Evolutionary conservation across 371 early-diverging fungal species (phyloP).

Genomic region (Mortierella sp.): DNA sequence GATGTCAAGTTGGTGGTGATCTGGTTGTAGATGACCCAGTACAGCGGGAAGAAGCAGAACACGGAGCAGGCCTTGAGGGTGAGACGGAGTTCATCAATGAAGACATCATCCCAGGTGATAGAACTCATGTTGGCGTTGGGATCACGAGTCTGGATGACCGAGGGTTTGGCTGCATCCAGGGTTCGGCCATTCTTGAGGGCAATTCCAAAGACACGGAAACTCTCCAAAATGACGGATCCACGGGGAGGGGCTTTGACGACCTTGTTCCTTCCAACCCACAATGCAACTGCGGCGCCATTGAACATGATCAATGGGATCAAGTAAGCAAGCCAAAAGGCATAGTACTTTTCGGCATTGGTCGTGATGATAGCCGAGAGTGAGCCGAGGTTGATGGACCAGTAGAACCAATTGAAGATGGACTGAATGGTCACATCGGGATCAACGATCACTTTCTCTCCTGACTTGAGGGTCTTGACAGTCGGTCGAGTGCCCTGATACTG

Average conservation of each 20-base stretch:
- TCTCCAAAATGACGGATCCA: constrained; percentile 57
- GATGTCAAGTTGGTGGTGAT: constrained; percentile 80
- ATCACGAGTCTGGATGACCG: constrained; percentile 25
- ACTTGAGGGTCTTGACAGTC: constrained; percentile 37
- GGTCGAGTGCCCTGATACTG: constrained; percentile 59
- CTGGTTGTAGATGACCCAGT: constrained; percentile 82
- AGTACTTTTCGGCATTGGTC: constrained; percentile 47
- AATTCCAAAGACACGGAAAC: constrained; percentile 33
- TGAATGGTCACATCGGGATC: constrained; percentile 60
- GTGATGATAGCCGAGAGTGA: constrained; percentile 60
- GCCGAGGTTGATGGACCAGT: constrained; percentile 86
- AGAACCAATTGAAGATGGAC: constrained; percentile 76
- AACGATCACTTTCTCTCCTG: constrained; percentile 47
- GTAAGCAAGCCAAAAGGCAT: constrained; percentile 62
- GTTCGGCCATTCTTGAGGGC: constrained; percentile 43
- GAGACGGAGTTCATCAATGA: constrained; percentile 77
- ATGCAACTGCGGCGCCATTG: constrained; percentile 63
- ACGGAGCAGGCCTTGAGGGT: constrained; percentile 74
- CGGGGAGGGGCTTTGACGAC: constrained; percentile 72
- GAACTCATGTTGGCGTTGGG: constrained; percentile 8
- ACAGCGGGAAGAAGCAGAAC: constrained; percentile 78
- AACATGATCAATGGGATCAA: constrained; percentile 77
- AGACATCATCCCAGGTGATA: constrained; percentile 74
- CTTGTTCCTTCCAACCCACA: constrained; percentile 65
- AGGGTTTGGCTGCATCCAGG: constrained; percentile 51